Conservation (phyloP, 495 filamentous ascomycete genomes). For the Tuber calosporum region DNA sequence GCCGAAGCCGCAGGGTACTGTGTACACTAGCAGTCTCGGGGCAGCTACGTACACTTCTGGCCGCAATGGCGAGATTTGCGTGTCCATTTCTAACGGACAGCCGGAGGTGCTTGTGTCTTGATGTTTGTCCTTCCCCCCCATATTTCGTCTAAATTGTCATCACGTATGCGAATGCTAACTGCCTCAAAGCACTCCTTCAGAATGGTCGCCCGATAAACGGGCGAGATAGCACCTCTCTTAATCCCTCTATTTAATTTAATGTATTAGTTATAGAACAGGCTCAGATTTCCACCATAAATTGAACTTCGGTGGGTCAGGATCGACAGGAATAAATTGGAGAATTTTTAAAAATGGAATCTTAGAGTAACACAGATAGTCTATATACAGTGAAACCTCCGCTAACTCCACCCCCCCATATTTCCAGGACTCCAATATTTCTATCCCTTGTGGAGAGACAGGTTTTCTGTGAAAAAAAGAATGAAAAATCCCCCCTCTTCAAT, state of each 20-base stretch:
- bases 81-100: constrained; percentile 37
- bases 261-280: background rate
- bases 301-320: background rate
- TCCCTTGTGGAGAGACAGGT: no score
- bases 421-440: no score
- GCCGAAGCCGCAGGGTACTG: constrained; percentile 33
- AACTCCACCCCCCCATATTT: no score
- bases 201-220: background rate
- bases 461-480: no score
- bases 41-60: constrained; percentile 29
- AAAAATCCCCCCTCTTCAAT: no score
- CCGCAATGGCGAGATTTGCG: constrained; percentile 33
- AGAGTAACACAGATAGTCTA: background rate
- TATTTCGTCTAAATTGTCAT: background rate
- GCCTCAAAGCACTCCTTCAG: background rate
- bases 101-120: constrained; percentile 33
- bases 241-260: background rate
- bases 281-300: background rate
- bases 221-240: background rate
- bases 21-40: constrained; percentile 34
- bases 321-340: background rate
- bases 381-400: background rate
- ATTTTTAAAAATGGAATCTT: background rate
- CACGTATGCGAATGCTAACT: background rate
- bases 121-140: background rate